Conservation (phyloP, 2,329 filamentous ascomycete genomes). For the Alternaria atra region DNA sequence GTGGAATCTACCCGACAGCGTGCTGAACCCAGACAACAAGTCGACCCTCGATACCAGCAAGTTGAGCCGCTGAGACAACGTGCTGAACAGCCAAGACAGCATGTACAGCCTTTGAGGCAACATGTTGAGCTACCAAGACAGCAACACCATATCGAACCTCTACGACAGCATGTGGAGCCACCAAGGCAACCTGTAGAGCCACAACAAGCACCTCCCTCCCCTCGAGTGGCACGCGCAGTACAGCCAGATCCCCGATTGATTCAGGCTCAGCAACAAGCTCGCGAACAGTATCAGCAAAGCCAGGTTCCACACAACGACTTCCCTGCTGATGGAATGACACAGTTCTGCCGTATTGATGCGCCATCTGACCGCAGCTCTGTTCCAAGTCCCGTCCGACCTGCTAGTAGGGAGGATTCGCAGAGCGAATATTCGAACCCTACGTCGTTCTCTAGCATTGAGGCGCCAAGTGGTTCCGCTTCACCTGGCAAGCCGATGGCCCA, state of each 20-base stretch:
- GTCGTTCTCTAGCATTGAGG: conserved; percentile 87
- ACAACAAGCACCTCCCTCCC: conserved; percentile 13
- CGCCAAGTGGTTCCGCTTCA: conserved; percentile 75
- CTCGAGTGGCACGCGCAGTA: conserved; percentile 26
- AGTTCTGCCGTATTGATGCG: conserved; percentile 85
- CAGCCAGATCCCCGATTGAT: conserved; percentile 49
- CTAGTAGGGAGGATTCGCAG: conserved; percentile 86
- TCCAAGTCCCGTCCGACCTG: conserved; percentile 75
- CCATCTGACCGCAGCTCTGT: conserved; percentile 74
- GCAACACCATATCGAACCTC: conserved; percentile 7
- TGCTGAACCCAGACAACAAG: conserved; percentile 1
- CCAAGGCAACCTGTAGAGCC: conserved; percentile 13
- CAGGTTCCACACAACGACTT: conserved; percentile 93
- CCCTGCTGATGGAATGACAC: conserved; percentile 94
- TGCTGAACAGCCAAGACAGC: not conserved
- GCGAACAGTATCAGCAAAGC: conserved; percentile 53
- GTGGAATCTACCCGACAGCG: conserved; percentile 7
- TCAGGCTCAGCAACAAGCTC: conserved; percentile 49
- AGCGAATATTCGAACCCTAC: conserved; percentile 92
- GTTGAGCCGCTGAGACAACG: conserved; percentile 9
- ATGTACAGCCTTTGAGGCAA: conserved; percentile 13
- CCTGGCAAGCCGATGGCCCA: conserved; percentile 68
- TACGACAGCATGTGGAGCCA: conserved; percentile 11
- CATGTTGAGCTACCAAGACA: conserved; percentile 7
- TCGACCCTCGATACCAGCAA: conserved; percentile 7